Percentiles rank a stretch among this genome's conserved stretches.
phyloP scores from a whole-genome alignment of 257 asterid genomes.

The Cruciata laevipes region DNA sequence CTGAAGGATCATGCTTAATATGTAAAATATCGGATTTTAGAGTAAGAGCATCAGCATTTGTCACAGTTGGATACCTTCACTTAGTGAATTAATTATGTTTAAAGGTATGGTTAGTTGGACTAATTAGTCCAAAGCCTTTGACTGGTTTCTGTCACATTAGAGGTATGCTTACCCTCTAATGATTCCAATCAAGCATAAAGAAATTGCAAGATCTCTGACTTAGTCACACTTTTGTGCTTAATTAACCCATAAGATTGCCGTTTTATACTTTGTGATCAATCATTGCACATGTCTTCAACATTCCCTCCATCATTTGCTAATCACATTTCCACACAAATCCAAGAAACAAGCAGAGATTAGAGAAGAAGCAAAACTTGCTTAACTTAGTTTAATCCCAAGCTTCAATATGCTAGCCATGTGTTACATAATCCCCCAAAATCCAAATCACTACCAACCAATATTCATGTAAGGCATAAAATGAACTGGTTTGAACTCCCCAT shows the following conservation, averaged over 20 bases:
- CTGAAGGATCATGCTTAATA: no score
- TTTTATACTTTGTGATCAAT: constrained; percentile 21
- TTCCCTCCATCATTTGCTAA: constrained; percentile 22
- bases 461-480: constrained; percentile 16
- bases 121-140: constrained; percentile 24
- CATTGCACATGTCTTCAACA: constrained; percentile 40
- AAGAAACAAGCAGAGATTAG: constrained; percentile 15
- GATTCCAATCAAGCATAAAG: constrained; percentile 23
- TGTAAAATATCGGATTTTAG: no score
- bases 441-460: constrained; percentile 6
- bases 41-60: no score
- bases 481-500: constrained; percentile 20
- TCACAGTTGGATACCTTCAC: no score
- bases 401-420: constrained; percentile 22
- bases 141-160: constrained; percentile 23
- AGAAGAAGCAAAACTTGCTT: constrained; percentile 19
- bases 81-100: neutral
- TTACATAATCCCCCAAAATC: constrained; percentile 7
- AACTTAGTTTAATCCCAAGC: constrained; percentile 19
- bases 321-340: constrained; percentile 16
- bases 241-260: constrained; percentile 15
- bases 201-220: constrained; percentile 23
- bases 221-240: constrained; percentile 16
- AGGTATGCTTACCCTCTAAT: constrained; percentile 23
- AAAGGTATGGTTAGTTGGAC: constrained; percentile 12